Evolutionary conservation across 257 asterid genomes (phyloP).

Genomic region (Przewalskia tangutica): DNA sequence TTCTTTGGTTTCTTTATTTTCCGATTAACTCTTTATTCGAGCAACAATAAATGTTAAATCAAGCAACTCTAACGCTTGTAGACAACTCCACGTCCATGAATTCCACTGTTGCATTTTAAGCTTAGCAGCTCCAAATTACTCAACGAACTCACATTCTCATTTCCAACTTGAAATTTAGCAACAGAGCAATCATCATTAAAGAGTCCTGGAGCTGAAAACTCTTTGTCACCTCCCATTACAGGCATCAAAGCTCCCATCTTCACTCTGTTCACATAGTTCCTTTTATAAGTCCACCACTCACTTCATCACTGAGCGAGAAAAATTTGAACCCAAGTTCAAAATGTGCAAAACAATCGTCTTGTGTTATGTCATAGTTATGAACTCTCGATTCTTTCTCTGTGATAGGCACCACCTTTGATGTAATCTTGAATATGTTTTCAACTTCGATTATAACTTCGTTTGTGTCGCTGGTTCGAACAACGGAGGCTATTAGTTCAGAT

Average conservation of each 20-base stretch:
- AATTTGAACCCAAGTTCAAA: conserved; percentile 52
- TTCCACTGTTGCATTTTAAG: conserved; percentile 32
- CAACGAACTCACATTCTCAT: background rate
- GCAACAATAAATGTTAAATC: background rate
- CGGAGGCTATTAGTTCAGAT: background rate
- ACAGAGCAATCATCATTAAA: conserved; percentile 6
- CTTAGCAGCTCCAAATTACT: conserved; percentile 20
- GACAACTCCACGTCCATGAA: conserved; percentile 29
- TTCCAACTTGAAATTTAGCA: conserved; percentile 15
- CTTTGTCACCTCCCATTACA: conserved; percentile 51
- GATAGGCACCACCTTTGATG: conserved; percentile 26
- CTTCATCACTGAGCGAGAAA: conserved; percentile 16
- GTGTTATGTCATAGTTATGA: conserved; percentile 39
- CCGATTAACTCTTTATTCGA: too few relatives aligned
- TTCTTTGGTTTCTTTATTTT: background rate
- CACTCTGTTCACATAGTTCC: conserved; percentile 34
- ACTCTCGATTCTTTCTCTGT: conserved; percentile 28
- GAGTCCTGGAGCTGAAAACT: conserved; percentile 24
- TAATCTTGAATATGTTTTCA: background rate
- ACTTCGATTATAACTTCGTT: background rate
- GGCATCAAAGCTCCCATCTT: conserved; percentile 20
- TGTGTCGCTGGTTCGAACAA: conserved; percentile 9
- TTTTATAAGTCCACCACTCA: conserved; percentile 42
- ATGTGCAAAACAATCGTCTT: conserved; percentile 51
- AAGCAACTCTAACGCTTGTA: conserved; percentile 24